A percentile compares a stretch with the other conserved stretches of the same genome.
Conservation (phyloP, 768 basidiomycete genomes). For the Phlebiopsis flavidoalba region DNA sequence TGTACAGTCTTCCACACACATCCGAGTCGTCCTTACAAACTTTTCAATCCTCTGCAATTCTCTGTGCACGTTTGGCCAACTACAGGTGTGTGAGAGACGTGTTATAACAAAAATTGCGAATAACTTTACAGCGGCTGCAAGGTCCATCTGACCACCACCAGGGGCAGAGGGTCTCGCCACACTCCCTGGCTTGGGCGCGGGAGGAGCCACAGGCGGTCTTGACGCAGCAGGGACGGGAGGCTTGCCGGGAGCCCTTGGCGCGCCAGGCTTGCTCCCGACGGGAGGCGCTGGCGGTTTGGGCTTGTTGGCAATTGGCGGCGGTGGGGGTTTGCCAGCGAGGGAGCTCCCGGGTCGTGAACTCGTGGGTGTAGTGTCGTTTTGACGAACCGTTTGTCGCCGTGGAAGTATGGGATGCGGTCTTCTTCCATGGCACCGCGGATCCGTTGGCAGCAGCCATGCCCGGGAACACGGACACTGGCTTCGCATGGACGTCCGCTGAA, state of each 20-base stretch:
- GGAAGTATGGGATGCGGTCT: slow-evolving; percentile 25
- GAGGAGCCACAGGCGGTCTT: slow-evolving; percentile 38
- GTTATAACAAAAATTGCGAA: neutral
- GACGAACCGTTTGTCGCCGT: slow-evolving; percentile 25
- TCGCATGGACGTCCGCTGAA: slow-evolving; percentile 57
- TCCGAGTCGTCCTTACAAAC: neutral
- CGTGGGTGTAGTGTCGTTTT: slow-evolving; percentile 33
- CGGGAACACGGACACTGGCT: slow-evolving; percentile 79
- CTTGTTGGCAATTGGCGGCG: slow-evolving; percentile 60
- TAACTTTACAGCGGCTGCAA: slow-evolving; percentile 74
- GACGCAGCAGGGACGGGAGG: slow-evolving; percentile 60
- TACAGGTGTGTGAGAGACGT: slow-evolving; percentile 23
- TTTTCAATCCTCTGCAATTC: slow-evolving; percentile 36
- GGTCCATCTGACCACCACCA: slow-evolving; percentile 65
- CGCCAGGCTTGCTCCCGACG: slow-evolving; percentile 47
- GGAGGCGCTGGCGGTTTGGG: slow-evolving; percentile 60
- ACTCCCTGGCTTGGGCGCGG: slow-evolving; percentile 34
- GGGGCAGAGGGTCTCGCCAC: slow-evolving; percentile 37
- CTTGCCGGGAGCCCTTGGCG: slow-evolving; percentile 37
- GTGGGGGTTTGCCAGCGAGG: slow-evolving; percentile 40
- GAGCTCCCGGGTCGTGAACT: slow-evolving; percentile 50
- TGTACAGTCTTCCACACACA: neutral
- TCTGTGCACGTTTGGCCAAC: slow-evolving; percentile 78
- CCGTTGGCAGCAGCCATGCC: slow-evolving; percentile 69
- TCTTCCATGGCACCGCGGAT: slow-evolving; percentile 72